Conservation (phyloP, 305 asterid genomes). For the Fraxinus platypoda region DNA sequence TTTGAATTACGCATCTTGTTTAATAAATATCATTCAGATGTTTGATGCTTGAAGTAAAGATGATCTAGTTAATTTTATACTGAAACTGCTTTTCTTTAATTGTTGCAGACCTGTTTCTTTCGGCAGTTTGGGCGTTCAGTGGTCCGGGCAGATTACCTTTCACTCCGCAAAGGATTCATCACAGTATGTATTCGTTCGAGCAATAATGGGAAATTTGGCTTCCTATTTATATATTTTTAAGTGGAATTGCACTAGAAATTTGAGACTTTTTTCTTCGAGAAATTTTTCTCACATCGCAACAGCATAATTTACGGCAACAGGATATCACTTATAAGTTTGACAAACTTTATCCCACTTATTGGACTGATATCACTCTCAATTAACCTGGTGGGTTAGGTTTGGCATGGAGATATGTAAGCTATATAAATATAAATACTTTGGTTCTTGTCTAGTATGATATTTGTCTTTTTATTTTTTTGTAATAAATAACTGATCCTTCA, state of each 20-base stretch:
- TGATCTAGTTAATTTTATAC: neutral
- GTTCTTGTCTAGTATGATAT: too few species aligned
- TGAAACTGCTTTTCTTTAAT: neutral
- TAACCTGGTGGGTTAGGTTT: neutral
- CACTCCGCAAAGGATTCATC: slow-evolving; percentile 94
- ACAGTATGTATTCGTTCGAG: slow-evolving; percentile 44
- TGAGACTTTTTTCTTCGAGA: slow-evolving; percentile 1
- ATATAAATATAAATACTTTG: neutral
- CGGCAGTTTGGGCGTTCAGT: slow-evolving; percentile 92
- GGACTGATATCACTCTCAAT: neutral
- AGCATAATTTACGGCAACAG: neutral
- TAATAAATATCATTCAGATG: slow-evolving; percentile 18
- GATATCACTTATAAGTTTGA: neutral
- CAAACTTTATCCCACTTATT: neutral
- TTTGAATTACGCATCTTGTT: neutral
- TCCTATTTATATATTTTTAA: neutral
- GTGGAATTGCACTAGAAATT: neutral
- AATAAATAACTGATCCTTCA: neutral
- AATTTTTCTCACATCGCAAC: neutral
- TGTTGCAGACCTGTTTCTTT: slow-evolving; percentile 80
- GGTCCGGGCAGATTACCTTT: slow-evolving; percentile 90
- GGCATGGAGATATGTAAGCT: neutral
- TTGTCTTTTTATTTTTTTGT: too few species aligned
- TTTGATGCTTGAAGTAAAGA: neutral
- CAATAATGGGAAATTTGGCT: neutral